These are phyloP conservation scores for Orbilia javanica DNA, from an alignment of 2,329 filamentous ascomycete genomes.

Conservation along the genomic window DNA sequence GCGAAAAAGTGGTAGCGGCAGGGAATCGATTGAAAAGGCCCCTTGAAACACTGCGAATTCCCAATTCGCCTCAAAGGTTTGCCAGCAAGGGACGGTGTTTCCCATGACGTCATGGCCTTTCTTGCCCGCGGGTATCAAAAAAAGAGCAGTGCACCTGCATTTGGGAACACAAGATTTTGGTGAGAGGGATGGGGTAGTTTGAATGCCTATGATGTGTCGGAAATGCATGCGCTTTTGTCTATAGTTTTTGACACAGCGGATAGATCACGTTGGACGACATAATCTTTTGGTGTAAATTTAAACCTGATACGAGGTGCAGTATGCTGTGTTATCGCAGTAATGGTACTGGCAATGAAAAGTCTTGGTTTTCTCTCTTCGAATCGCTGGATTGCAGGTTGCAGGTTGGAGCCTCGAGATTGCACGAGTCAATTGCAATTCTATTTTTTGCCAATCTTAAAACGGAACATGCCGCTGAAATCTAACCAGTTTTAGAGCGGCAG, in stretches of 20 bases:
- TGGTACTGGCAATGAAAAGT: conserved; percentile 1
- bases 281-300: conserved; percentile 8
- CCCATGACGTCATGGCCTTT: conserved; percentile 36
- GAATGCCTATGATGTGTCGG: too few species aligned
- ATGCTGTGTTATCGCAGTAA: conserved; percentile 22
- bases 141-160: conserved; percentile 42
- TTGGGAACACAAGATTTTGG: conserved; percentile 15
- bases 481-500: conserved; percentile 42
- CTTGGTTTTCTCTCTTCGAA: background rate
- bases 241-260: background rate
- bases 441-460: conserved; percentile 10
- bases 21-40: conserved; percentile 47
- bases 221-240: conserved; percentile 30
- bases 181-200: conserved; percentile 2
- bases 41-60: conserved; percentile 57
- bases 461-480: conserved; percentile 52
- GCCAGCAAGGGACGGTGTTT: conserved; percentile 29
- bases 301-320: conserved; percentile 14
- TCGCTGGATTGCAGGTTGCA: background rate
- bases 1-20: conserved; percentile 19
- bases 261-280: conserved; percentile 34
- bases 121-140: conserved; percentile 14
- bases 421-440: background rate
- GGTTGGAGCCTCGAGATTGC: background rate
- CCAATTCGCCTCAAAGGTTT: conserved; percentile 40